Conservation (phyloP, 192 early-diverging fungal genomes). For the Backusella psychrophila region DNA sequence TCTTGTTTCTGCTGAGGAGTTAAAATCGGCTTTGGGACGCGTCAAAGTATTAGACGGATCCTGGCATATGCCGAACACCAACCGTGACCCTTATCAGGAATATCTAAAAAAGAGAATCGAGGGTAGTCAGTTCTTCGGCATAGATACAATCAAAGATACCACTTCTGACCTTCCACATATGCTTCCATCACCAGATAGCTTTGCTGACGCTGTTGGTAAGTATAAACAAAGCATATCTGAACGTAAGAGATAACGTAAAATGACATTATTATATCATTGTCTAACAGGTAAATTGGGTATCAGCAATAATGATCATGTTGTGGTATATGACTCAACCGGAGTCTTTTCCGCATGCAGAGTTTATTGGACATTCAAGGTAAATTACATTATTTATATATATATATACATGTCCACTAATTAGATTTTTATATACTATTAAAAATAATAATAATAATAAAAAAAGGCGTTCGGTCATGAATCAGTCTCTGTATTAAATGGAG, state of each 20-base stretch:
- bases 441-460: too few relatives aligned
- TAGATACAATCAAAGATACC: slow-evolving; percentile 82
- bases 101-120: slow-evolving; percentile 58
- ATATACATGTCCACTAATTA: background rate
- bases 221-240: slow-evolving; percentile 9
- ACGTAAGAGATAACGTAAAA: background rate
- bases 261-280: background rate
- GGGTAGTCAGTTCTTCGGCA: slow-evolving; percentile 86
- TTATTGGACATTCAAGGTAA: slow-evolving; percentile 91
- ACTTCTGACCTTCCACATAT: slow-evolving; percentile 81
- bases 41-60: slow-evolving; percentile 87
- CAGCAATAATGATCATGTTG: slow-evolving; percentile 75
- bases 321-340: slow-evolving; percentile 86
- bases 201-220: slow-evolving; percentile 70
- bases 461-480: slow-evolving; percentile 89
- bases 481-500: slow-evolving; percentile 88
- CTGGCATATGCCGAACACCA: slow-evolving; percentile 84
- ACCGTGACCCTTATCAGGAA: slow-evolving; percentile 68
- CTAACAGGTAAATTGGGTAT: slow-evolving; percentile 71
- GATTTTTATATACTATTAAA: background rate
- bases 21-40: slow-evolving; percentile 18
- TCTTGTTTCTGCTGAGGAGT: slow-evolving; percentile 17
- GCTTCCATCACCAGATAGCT: slow-evolving; percentile 73
- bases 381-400: background rate
- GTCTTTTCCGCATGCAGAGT: slow-evolving; percentile 81